A percentile compares a stretch with the other conserved stretches of the same genome.
Conservation (phyloP, 495 filamentous ascomycete genomes). For the Lepidopterella palustris region DNA sequence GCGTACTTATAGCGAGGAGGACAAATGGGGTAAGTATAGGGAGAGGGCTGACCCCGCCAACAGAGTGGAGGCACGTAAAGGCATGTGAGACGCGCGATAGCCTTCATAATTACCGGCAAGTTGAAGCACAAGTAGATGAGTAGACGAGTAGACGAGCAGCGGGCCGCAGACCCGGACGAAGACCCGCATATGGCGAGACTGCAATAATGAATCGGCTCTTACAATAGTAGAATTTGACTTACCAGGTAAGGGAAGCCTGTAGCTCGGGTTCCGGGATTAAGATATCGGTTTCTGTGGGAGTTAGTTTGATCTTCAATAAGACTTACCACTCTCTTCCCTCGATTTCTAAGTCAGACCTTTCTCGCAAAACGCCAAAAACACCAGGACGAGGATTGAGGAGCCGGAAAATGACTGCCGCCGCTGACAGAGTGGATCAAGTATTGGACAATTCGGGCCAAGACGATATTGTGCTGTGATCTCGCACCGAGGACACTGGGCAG, state of each 20-base stretch:
- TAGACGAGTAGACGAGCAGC: constrained; percentile 20
- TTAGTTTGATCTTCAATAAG: constrained; percentile 20
- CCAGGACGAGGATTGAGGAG: constrained; percentile 10
- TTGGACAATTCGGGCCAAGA: constrained; percentile 27
- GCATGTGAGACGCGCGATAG: constrained; percentile 28
- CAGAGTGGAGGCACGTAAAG: not conserved
- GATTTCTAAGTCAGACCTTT: constrained; percentile 2
- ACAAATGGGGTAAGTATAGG: constrained; percentile 27
- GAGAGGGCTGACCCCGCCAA: constrained; percentile 12
- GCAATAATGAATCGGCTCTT: constrained; percentile 4
- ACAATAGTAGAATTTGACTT: constrained; percentile 20
- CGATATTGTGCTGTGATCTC: constrained; percentile 7
- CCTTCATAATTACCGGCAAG: constrained; percentile 22
- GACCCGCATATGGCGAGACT: constrained; percentile 26
- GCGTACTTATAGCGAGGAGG: constrained; percentile 27
- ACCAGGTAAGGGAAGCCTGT: constrained; percentile 21
- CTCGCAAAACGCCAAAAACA: constrained; percentile 1
- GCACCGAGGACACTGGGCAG: constrained; percentile 17
- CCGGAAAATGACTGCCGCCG: constrained; percentile 28
- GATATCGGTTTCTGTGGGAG: constrained; percentile 17
- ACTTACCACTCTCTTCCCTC: constrained; percentile 4
- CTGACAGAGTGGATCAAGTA: constrained; percentile 7
- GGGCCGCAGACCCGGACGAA: constrained; percentile 20
- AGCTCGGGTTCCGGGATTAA: constrained; percentile 1
- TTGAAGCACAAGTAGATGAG: constrained; percentile 19